Conservation (phyloP, 768 basidiomycete genomes). For the Grammothele lineata region DNA sequence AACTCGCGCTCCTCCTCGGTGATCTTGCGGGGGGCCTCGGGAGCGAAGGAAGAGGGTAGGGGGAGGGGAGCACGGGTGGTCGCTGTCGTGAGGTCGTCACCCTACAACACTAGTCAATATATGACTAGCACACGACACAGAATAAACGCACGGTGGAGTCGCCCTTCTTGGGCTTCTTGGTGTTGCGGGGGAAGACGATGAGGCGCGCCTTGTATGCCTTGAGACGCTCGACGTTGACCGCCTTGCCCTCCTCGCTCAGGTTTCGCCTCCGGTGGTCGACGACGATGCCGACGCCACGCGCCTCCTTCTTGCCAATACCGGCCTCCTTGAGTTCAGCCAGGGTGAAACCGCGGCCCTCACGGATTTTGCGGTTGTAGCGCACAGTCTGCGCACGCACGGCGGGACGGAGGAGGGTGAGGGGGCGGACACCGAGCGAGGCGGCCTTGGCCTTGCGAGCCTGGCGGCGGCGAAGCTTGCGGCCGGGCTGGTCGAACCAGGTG, state of each 20-base stretch:
- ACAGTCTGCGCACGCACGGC: conserved; percentile 95
- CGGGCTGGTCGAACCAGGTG: conserved; percentile 99
- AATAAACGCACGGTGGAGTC: conserved; percentile 79
- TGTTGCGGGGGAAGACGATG: conserved; percentile 96
- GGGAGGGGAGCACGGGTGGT: conserved; percentile 67
- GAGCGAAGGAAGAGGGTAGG: conserved; percentile 61
- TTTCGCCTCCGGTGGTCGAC: conserved; percentile 98
- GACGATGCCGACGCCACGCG: conserved; percentile 86
- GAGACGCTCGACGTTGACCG: conserved; percentile 90
- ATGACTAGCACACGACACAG: conserved; percentile 1
- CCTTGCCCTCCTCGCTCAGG: conserved; percentile 94
- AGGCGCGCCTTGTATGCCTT: conserved; percentile 89
- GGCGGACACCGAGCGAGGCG: conserved; percentile 86
- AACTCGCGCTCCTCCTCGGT: conserved; percentile 86
- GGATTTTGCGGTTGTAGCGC: conserved; percentile 97
- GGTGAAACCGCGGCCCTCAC: conserved; percentile 96
- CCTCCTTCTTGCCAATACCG: conserved; percentile 91
- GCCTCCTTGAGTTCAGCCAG: conserved; percentile 93
- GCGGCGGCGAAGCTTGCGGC: conserved; percentile 94
- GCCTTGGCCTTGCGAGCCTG: conserved; percentile 90
- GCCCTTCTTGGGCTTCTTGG: conserved; percentile 92
- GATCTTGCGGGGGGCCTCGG: conserved; percentile 91
- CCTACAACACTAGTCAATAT: too few species aligned
- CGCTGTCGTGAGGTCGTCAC: conserved; percentile 74
- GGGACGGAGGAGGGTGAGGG: conserved; percentile 87